Conservation (phyloP, 2,329 filamentous ascomycete species). For the Didymella arachidicola region DNA sequence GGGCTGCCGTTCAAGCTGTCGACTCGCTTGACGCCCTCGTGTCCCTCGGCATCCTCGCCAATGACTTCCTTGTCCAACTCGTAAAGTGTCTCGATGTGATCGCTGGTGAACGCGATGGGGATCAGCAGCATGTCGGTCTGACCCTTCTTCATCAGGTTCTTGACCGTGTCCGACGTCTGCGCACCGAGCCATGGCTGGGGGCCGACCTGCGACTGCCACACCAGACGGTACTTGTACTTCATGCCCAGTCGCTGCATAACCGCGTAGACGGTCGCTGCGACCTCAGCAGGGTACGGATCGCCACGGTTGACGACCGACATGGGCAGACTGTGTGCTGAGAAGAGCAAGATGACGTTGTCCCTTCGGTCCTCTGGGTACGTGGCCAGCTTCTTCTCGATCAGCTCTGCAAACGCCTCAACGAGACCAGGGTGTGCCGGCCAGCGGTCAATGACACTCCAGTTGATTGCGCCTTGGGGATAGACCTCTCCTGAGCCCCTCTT, state of each 20-base stretch:
- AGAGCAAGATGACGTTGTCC: slow-evolving; percentile 83
- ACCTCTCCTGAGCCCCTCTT: slow-evolving; percentile 66
- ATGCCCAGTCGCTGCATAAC: slow-evolving; percentile 93
- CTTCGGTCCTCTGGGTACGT: slow-evolving; percentile 85
- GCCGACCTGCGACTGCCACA: slow-evolving; percentile 98
- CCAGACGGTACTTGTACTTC: slow-evolving; percentile 88
- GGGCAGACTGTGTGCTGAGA: slow-evolving; percentile 93
- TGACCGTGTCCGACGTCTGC: slow-evolving; percentile 87
- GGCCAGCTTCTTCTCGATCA: slow-evolving; percentile 84
- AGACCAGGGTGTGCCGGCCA: slow-evolving; percentile 94
- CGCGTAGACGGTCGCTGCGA: slow-evolving; percentile 92
- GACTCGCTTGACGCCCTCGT: slow-evolving; percentile 75
- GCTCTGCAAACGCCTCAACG: slow-evolving; percentile 89
- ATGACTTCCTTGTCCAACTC: slow-evolving; percentile 96
- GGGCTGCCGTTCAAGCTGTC: slow-evolving; percentile 92
- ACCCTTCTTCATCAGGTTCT: slow-evolving; percentile 87
- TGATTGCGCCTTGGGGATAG: slow-evolving; percentile 72
- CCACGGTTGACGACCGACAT: slow-evolving; percentile 98
- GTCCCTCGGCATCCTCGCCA: slow-evolving; percentile 70
- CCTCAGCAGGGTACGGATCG: slow-evolving; percentile 93
- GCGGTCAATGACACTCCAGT: slow-evolving; percentile 97
- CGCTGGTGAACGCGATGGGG: slow-evolving; percentile 97
- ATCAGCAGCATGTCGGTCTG: slow-evolving; percentile 91
- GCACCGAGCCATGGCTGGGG: slow-evolving; percentile 95
- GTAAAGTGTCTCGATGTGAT: slow-evolving; percentile 96